Evolutionary conservation across 2,329 filamentous ascomycete species (phyloP).

Genomic region (Talaromyces verruculosus): DNA sequence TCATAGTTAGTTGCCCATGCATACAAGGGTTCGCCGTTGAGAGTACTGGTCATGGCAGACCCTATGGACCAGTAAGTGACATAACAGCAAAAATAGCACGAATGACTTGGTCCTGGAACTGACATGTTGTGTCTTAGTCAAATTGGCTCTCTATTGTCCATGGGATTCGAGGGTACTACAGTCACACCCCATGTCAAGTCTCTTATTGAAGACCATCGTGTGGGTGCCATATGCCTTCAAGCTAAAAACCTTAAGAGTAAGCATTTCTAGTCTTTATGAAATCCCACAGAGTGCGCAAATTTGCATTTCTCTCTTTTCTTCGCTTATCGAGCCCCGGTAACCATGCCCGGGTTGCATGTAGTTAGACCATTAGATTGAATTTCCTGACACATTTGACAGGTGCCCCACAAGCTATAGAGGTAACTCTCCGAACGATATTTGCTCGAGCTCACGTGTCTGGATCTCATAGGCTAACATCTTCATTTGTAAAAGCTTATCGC

Average conservation of each 20-base stretch:
- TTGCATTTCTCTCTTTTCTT: not conserved
- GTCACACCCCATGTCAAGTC: slow-evolving; percentile 20
- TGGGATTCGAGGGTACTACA: slow-evolving; percentile 22
- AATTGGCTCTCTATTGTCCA: slow-evolving; percentile 17
- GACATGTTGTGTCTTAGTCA: slow-evolving; percentile 7
- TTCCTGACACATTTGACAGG: slow-evolving; percentile 1
- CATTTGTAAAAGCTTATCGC: slow-evolving; percentile 11
- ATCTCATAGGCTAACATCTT: not conserved
- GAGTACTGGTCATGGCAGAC: not conserved
- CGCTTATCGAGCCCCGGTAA: not conserved
- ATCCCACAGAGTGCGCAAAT: not conserved
- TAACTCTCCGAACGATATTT: not conserved
- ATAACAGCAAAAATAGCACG: not conserved
- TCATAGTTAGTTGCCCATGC: not conserved
- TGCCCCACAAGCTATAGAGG: slow-evolving; percentile 20
- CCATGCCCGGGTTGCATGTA: not conserved
- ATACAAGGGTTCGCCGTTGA: not conserved
- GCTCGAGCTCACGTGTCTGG: not conserved
- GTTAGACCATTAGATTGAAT: not conserved
- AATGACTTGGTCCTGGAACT: not conserved
- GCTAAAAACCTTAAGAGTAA: slow-evolving; percentile 19
- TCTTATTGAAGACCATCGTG: slow-evolving; percentile 17
- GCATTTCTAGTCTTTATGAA: not conserved
- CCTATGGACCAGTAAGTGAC: slow-evolving; percentile 7
- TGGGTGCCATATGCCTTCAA: slow-evolving; percentile 17